These are phyloP conservation scores for Ganoderma lucidum DNA, from an alignment of 1,284 basidiomycete species.

Conservation along the genomic window DNA sequence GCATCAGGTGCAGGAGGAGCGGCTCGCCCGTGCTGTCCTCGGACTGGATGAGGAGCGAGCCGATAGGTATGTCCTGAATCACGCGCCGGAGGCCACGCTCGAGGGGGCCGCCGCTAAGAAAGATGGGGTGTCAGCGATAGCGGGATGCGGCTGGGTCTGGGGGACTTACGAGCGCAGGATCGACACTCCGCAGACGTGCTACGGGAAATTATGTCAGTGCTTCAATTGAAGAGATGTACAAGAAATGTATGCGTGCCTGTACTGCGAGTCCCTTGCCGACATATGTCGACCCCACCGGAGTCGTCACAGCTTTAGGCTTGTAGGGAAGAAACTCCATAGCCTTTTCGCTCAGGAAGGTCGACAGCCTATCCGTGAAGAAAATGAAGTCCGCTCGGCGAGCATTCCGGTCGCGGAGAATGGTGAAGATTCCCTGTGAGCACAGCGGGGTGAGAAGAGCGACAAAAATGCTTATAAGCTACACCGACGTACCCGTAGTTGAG, in stretches of 20 bases:
- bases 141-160: not conserved
- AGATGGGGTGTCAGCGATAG: not conserved
- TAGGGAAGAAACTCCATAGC: slow-evolving; percentile 87
- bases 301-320: slow-evolving; percentile 66
- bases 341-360: slow-evolving; percentile 86
- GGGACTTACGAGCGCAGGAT: slow-evolving; percentile 79
- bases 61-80: slow-evolving; percentile 87
- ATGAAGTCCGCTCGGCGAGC: slow-evolving; percentile 88
- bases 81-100: slow-evolving; percentile 92
- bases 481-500: slow-evolving; percentile 74
- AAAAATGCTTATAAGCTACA: not conserved
- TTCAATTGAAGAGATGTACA: slow-evolving; percentile 9
- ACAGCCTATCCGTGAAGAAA: slow-evolving; percentile 87
- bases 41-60: slow-evolving; percentile 91
- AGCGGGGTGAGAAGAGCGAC: not conserved
- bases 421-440: slow-evolving; percentile 80
- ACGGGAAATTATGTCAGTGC: not conserved
- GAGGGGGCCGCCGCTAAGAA: slow-evolving; percentile 81
- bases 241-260: slow-evolving; percentile 45
- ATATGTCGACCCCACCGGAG: slow-evolving; percentile 68
- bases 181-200: slow-evolving; percentile 85
- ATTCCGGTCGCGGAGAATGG: slow-evolving; percentile 78
- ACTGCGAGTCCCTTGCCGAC: slow-evolving; percentile 72
- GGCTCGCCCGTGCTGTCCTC: slow-evolving; percentile 89
- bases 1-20: slow-evolving; percentile 81